Evolutionary conservation across 495 filamentous ascomycete genomes (phyloP), one percentile per base, ranked within the genome.

Genomic region (Pyrenopolyporus hunteri): DNA sequence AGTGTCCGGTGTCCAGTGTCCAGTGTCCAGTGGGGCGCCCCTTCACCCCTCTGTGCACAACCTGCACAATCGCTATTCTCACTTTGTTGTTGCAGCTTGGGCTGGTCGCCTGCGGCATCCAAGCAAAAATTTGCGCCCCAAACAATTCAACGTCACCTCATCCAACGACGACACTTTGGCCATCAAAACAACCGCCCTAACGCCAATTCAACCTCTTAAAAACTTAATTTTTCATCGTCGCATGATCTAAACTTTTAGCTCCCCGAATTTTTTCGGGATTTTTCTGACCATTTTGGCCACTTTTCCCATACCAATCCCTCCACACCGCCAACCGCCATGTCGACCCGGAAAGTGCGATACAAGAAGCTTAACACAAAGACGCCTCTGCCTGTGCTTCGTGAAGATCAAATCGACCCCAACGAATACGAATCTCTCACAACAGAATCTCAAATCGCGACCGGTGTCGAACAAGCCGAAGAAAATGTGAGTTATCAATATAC

Each of bases 381-480:
- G 72, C 84, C 81, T 58, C 89, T 98, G 57, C 85, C 86, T 55
- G 86, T 98, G 60, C 82, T 97, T 67, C 82, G 89, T 67, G 92
- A 98, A 80, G 82, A 91, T 68, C 90, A 97, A 57, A 89, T 98
- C 75, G 94, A 97, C 71, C 83, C 91, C 74, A 74, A 66, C 62
- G 82, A 85, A 68, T 85, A 83, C 69, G 78, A 81, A 63, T 75
- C 77, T 47, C 76, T 82, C 62, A 79, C 78, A 49, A 78, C 70
- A 57, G 79, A 83, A 54, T 73, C 73, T 63, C 86, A 90, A 82
- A 90, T 97, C 72, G 92, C 95, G 69, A 97, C 93, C 55, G 94
- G 94, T 65, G 94, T 98, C 59, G 94, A 98, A 76, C 93, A 95
- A 72, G 88, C 84, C 54, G 94, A 98, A 76, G 93, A 98, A 82